Evolutionary conservation across 31 red algal genomes (phyloP), one percentile per base, ranked within the genome.

Genomic region (Porphyra umbilicalis): DNA sequence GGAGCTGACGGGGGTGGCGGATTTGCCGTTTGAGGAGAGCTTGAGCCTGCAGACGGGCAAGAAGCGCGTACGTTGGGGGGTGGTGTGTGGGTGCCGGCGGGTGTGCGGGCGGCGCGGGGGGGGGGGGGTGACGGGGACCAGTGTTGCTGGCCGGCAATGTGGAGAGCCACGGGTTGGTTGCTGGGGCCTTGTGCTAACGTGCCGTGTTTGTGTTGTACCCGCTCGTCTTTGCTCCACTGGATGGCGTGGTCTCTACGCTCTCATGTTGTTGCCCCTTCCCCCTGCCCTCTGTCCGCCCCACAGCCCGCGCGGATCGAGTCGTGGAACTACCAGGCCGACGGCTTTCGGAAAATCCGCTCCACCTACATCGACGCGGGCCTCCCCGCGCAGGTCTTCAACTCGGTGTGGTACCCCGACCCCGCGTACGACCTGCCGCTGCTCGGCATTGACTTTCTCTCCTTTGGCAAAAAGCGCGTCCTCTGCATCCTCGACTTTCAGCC

Each of bases 401-500:
- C 89, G 1, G 92, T 98, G n/a, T 98, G 95, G 95, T 98, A 98
- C 83, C 95, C 95, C 34, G 78, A 76, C 68, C 83, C 92, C 30
- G 76, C 44, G 42, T 92, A 94, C 75, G 88, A 98, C 46, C 83
- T 92, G 44, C 95, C 95, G 76, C 76, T 98, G 37, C 83, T 98
- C 20, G 95, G 95, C 11, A 92, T 98, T 87, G 95, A 98, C 84
- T 98, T 98, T 89, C 85, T 98, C 29, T 85, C 85, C 75, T 98
- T 91, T 84, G 95, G 95, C 25, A 90, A 89, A 35, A 93, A 94
- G 80, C 94, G 93, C 83, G 85, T 94, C 6, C 76, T 98, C 35
- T 92, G 91, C 75, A 86, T 98, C 35, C 83, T 98, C 37, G 95
- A 98, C 44, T 98, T 98, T 77, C 95, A 98, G 82, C 95, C 95